phyloP scores from a whole-genome alignment of 441 rosid species.

The Jatropha multifida region DNA sequence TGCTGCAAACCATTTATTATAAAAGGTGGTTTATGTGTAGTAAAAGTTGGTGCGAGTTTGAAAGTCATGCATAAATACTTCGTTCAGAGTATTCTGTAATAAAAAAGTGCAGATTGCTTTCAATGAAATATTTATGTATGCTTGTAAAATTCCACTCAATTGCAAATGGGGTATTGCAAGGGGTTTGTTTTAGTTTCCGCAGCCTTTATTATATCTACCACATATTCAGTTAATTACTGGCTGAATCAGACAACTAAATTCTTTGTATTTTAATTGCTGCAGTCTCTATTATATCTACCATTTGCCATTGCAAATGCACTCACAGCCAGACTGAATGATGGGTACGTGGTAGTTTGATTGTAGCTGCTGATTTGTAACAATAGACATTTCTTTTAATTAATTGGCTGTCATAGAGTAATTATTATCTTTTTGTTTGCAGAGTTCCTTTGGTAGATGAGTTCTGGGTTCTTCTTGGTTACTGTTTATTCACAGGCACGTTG shows the following conservation, averaged over 20 bases:
- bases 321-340: constrained; percentile 78
- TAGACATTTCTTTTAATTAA: constrained; percentile 7
- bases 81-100: not conserved
- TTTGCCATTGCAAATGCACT: constrained; percentile 89
- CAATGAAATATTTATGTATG: not conserved
- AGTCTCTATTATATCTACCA: constrained; percentile 93
- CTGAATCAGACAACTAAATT: not conserved
- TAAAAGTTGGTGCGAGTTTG: no score
- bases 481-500: constrained; percentile 66
- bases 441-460: constrained; percentile 85
- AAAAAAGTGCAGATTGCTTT: not conserved
- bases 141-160: not conserved
- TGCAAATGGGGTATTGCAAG: not conserved
- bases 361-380: not conserved
- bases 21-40: not conserved
- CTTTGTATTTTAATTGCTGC: constrained; percentile 20
- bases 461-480: constrained; percentile 95
- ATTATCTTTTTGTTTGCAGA: constrained; percentile 36
- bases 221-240: not conserved
- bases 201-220: no score
- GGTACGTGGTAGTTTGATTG: constrained; percentile 42
- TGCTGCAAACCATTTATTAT: not conserved
- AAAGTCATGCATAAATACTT: no score
- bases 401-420: not conserved
- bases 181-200: not conserved